phyloP scores from a whole-genome alignment of 139 green algal genomes.

The Chlamydomonas incerta region DNA sequence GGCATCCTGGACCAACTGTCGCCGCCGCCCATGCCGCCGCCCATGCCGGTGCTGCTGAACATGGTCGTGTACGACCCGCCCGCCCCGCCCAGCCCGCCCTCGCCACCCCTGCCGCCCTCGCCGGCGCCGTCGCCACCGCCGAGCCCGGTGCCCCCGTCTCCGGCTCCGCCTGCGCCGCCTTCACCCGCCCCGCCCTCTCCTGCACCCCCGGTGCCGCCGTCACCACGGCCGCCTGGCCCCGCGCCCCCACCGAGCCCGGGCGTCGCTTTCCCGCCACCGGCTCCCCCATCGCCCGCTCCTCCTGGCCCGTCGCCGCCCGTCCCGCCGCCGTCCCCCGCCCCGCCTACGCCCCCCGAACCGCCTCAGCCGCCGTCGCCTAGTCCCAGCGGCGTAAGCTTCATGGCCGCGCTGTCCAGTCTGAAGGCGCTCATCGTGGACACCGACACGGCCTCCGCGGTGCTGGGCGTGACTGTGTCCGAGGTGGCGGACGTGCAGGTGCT shows the following conservation, averaged over 20 bases:
- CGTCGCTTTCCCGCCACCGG: too few species aligned
- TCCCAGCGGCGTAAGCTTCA: background rate
- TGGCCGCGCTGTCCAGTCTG: background rate
- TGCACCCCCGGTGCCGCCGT: background rate
- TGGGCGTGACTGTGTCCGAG: background rate
- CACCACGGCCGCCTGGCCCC: background rate
- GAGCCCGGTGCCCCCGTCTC: background rate
- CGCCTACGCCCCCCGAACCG: background rate
- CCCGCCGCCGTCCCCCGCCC: too few species aligned
- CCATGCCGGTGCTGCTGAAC: background rate
- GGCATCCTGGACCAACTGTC: background rate
- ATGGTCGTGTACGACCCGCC: background rate
- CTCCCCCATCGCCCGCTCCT: too few species aligned
- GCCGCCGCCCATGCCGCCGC: background rate
- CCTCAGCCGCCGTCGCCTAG: too few species aligned
- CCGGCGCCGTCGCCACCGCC: background rate
- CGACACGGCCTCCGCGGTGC: background rate
- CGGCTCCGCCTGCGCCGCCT: background rate
- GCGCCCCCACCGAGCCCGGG: background rate
- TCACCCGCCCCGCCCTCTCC: background rate
- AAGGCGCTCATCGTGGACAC: background rate
- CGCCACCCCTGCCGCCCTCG: background rate
- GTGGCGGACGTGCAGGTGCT: background rate
- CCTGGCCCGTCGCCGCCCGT: too few species aligned
- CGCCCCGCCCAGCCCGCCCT: background rate